phyloP scores from a whole-genome alignment of 129 eudicot genomes.

The Gnaphalium uliginosum region DNA sequence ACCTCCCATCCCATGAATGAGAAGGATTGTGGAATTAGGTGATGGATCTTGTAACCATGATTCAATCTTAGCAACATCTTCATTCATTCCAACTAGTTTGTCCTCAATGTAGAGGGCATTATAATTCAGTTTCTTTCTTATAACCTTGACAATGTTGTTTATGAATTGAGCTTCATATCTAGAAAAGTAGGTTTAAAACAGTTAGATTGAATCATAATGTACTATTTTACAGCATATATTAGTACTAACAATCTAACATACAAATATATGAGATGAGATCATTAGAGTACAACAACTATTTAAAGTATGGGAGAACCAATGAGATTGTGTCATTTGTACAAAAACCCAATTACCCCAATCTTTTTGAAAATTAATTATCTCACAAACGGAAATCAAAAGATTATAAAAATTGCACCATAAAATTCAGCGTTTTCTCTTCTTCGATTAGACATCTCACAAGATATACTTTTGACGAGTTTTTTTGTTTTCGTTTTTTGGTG shows the following conservation, averaged over 20 bases:
- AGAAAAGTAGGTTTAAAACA: neutral
- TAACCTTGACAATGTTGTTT: constrained; percentile 15
- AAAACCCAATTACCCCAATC: no score
- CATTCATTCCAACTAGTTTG: constrained; percentile 33
- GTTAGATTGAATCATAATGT: neutral
- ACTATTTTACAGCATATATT: neutral
- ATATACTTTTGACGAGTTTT: no score
- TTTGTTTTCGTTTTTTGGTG: no score
- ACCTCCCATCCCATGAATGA: constrained; percentile 15
- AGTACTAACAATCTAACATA: neutral
- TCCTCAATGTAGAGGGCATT: constrained; percentile 12
- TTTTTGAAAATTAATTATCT: no score
- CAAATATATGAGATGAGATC: no score
- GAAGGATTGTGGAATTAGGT: constrained; percentile 5
- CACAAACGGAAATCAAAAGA: no score
- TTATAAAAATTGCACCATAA: no score
- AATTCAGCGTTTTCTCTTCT: no score
- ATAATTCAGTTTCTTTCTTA: constrained; percentile 20
- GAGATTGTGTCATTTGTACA: no score
- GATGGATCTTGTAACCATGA: constrained; percentile 35
- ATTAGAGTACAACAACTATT: no score
- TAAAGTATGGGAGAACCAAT: no score
- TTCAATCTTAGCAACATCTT: constrained; percentile 16
- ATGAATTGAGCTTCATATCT: constrained; percentile 38
- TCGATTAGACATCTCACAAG: no score